Evolutionary conservation across 306 rosid species (phyloP), one percentile per base, ranked within the genome.

Genomic region (Begonia fuchsioides): DNA sequence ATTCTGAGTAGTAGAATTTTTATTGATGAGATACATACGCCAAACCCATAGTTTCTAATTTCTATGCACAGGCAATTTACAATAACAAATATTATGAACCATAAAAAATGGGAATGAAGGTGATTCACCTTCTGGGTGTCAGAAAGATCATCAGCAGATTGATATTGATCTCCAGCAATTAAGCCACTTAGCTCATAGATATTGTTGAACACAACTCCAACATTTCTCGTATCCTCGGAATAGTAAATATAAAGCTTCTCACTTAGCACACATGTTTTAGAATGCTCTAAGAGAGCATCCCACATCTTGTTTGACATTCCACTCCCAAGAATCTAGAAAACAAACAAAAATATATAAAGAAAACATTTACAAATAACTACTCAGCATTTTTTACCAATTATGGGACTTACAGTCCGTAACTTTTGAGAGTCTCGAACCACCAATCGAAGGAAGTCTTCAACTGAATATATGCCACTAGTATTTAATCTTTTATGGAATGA

Each of bases 241-340:
- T 86, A 79, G 66, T 82, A 86, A 68, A 86, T 80, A 77, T 76
- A 72, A 45, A 57, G 81, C 73, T 76, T 86, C 70, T 90, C 96
- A 43, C 82, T 68, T 47, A 86, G 65, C 60, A 54, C 70, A 68
- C 96, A 86, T 13, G 96, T 86, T 78, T 86, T 86, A 44, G 96
- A 80, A 74, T 86, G 96, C 11, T 86, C 96, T 58, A 86, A 3
- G 59, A 86, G 94, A 55, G 86, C 94, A 8, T 86, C 96, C 96
- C 96, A 86, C 96, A 86, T 86, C 77, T 76, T 86, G 72, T 86
- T 86, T 56, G 96, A 86, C 96, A 86, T 86, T 12, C 96, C 96
- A 55, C 96, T 82, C 50, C 96, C 96, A 59, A 86, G 96, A 58
- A 79, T 82, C 96, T 86, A 51, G 56, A 77, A n/a, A 57, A 72